Base-by-base conservation (phyloP, 306 rosid genomes). In the Vigna trinervia region DNA sequence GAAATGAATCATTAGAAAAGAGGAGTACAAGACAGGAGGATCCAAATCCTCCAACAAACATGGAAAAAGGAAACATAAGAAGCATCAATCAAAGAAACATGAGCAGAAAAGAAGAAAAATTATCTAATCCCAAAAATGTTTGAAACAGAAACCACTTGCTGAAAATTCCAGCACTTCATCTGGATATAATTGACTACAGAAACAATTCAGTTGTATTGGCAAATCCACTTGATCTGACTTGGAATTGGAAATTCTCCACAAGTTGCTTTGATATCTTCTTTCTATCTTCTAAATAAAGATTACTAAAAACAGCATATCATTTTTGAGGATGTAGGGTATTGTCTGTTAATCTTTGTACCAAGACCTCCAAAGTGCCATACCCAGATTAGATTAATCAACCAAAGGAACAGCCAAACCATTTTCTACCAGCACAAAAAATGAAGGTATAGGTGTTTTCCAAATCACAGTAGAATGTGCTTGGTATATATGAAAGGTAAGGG, bases 181-280 rank as follows among this genome's bases (percentile, higher is more conserved):
- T 39, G 45, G 45, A 39, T 8, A 39, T 39, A 39, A 39, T 39
- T 39, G 45, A 39, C 45, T 39, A 46, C n/a, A 34, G 13, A 64
- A 71, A 38, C n/a, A 20, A n/a, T 48, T 34, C 71, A 57, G 32
- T 41, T 23, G 30, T 19, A 38, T 39, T 7, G 23, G 43, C 26
- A 62, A 52, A 62, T 50, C 45, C 19, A 58, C 22, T 34, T 12
- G 13, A 51, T 63, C 12, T 1, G 5, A 48, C 15, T 70, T 36
- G 51, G 20, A 45, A 36, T 60, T n/a, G 14, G 57, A 65, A 78
- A 41, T 70, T 56, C 50, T 14, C 8, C 57, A 45, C 6, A 43
- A 57, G 69, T 77, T 77, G 57, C 45, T 56, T 57, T 14, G 6
- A 77, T 20, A 12, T 26, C 28, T 26, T 26, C 82, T 48, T 79